Conservation (phyloP, 768 basidiomycete species). For the Hypholoma sublateritium region DNA sequence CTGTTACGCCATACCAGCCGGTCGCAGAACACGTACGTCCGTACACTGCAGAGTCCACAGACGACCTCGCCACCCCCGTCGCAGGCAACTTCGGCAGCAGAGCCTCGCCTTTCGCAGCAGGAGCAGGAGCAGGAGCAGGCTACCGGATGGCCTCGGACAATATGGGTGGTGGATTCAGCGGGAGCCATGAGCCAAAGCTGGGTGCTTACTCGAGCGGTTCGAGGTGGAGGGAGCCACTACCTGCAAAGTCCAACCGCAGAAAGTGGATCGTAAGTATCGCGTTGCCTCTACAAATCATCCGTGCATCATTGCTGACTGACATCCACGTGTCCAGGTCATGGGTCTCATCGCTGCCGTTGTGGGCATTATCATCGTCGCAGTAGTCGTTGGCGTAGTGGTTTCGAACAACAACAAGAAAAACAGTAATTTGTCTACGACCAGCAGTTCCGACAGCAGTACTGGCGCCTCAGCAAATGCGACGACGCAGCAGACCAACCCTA, state of each 20-base stretch:
- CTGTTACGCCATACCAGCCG: constrained; percentile 13
- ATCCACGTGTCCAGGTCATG: constrained; percentile 38
- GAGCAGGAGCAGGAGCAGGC: constrained; percentile 2
- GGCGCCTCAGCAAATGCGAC: constrained; percentile 10
- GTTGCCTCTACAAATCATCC: not conserved
- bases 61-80: constrained; percentile 15
- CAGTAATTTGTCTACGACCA: constrained; percentile 18
- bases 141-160: constrained; percentile 13
- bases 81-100: constrained; percentile 2
- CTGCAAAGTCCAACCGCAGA: constrained; percentile 19
- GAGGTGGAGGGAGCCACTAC: constrained; percentile 16
- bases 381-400: constrained; percentile 60
- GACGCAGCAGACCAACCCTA: constrained; percentile 37
- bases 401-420: constrained; percentile 34
- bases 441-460: not conserved
- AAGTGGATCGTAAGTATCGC: constrained; percentile 25
- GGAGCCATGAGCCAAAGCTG: constrained; percentile 18
- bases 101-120: constrained; percentile 6
- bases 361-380: constrained; percentile 46
- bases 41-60: constrained; percentile 17
- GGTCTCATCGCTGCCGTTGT: constrained; percentile 37
- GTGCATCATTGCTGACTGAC: not conserved
- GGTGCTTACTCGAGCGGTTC: constrained; percentile 19
- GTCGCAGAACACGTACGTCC: constrained; percentile 6
- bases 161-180: not conserved